Percentiles rank a stretch among this genome's conserved stretches.
Conservation (phyloP, 441 rosid genomes). For the Erodium trifolium region DNA sequence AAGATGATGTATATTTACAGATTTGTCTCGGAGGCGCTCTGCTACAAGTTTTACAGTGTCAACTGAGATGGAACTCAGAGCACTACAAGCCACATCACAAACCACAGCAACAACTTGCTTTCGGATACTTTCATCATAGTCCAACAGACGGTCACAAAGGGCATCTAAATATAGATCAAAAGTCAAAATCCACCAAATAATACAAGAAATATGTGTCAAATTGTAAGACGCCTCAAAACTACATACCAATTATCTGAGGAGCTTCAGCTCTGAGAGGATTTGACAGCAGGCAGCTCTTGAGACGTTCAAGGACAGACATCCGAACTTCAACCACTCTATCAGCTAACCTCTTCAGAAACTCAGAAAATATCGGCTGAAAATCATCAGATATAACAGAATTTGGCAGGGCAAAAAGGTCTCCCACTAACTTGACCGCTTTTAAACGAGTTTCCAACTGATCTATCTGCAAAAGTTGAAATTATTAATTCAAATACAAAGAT, state of each 20-base stretch:
- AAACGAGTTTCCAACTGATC: slow-evolving; percentile 85
- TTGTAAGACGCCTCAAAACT: slow-evolving; percentile 20
- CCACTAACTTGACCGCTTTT: slow-evolving; percentile 82
- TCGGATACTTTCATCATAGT: slow-evolving; percentile 93
- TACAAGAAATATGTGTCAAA: slow-evolving; percentile 15
- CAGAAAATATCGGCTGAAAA: slow-evolving; percentile 78
- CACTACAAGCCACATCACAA: slow-evolving; percentile 71
- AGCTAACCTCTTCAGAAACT: slow-evolving; percentile 89
- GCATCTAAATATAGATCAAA: slow-evolving; percentile 53
- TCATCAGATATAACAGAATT: slow-evolving; percentile 51
- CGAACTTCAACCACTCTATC: slow-evolving; percentile 89
- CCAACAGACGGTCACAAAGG: slow-evolving; percentile 89
- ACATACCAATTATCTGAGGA: slow-evolving; percentile 72
- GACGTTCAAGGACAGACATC: slow-evolving; percentile 80
- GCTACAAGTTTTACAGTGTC: slow-evolving; percentile 75
- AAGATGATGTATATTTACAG: slow-evolving; percentile 39
- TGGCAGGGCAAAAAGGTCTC: slow-evolving; percentile 81
- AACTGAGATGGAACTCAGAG: slow-evolving; percentile 54
- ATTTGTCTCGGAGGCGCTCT: slow-evolving; percentile 97
- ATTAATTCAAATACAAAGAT: not conserved
- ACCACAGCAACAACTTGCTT: slow-evolving; percentile 92
- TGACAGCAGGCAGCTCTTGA: slow-evolving; percentile 71
- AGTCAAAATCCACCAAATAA: not conserved
- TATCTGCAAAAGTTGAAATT: slow-evolving; percentile 44
- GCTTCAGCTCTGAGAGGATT: slow-evolving; percentile 73